Evolutionary conservation across 768 basidiomycete species (phyloP), one percentile per base, ranked within the genome.

Genomic region (Amanita brunnescens): DNA sequence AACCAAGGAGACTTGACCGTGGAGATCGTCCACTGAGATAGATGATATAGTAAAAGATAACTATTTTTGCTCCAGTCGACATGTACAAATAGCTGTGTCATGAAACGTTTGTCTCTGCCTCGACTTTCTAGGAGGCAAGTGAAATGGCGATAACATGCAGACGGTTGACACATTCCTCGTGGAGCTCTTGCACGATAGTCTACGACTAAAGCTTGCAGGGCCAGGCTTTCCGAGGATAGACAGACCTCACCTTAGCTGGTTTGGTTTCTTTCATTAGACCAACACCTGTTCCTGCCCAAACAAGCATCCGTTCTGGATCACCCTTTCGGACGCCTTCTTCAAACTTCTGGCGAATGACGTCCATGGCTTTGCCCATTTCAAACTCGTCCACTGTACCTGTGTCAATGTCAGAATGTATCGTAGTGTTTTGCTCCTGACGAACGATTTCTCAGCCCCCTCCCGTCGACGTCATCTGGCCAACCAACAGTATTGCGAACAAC

Each of bases 1-100:
- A 87, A 85, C 67, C 91, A 94, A 69, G 93, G 93, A 42, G 94
- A 97, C 66, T 72, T 96, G 63, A 80, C 82, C 23, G 86, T 89
- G 49, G 93, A 94, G 70, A 94, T 96, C 59, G 80, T 83, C 47
- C 85, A 88, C 62, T 85, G 58, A 71, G 52, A 16, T 23, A 47
- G 16, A 54, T 32, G 48, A 42, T 43, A 40, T 26, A 18, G 44
- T 46, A n/a, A n/a, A n/a, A 29, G 26, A 29, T 29, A 29, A 29
- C 26, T 29, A 29, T 30, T 20, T 29, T 21, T 42, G 20, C 38
- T 8, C 4, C 16, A 39, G 26, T 29, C 7, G 26, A 29, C 7
- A 3, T 29, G 13, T 35, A 14, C 35, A 13, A n/a, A 35, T 35
- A 13, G 14, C 35, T 35, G 35, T 21, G 38, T 39, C 21, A 23